Percentiles rank a stretch among this genome's conserved stretches.
Evolutionary conservation across 192 early-diverging fungal genomes (phyloP).

Genomic region (Backusella morwellensis): DNA sequence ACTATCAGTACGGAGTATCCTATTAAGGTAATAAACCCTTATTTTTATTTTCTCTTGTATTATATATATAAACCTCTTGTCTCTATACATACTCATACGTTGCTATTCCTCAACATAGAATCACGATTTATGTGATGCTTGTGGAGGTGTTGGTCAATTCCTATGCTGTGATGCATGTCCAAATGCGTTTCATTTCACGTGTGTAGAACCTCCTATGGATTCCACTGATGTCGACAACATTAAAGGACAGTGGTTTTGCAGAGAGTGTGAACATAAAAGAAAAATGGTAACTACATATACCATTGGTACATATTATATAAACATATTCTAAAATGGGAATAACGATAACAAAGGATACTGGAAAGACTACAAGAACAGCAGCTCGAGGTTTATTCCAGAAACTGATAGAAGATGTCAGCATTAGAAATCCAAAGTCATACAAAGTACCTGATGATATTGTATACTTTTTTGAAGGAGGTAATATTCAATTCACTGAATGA

Average conservation of each 20-base stretch:
- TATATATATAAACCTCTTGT: neutral
- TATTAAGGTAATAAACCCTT: constrained; percentile 1
- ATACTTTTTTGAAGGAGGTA: constrained; percentile 41
- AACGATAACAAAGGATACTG: neutral
- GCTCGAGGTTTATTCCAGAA: constrained; percentile 29
- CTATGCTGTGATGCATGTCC: constrained; percentile 46
- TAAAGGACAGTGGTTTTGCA: constrained; percentile 40
- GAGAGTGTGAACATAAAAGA: constrained; percentile 25
- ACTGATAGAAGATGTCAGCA: constrained; percentile 40
- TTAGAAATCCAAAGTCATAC: constrained; percentile 41
- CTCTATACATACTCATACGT: neutral
- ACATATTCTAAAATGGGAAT: neutral
- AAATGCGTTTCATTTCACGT: constrained; percentile 43
- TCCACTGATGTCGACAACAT: constrained; percentile 31
- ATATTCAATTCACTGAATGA: neutral
- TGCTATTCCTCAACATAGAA: constrained; percentile 20
- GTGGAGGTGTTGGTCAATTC: constrained; percentile 33
- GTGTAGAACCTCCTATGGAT: constrained; percentile 42
- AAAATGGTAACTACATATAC: constrained; percentile 9
- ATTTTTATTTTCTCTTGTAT: neutral
- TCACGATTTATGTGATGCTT: constrained; percentile 41
- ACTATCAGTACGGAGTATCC: neutral
- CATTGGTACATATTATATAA: neutral
- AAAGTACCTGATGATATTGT: constrained; percentile 35
- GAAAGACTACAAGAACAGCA: neutral